Conservation (phyloP, 768 basidiomycete species). For the Mrakia gelida region DNA sequence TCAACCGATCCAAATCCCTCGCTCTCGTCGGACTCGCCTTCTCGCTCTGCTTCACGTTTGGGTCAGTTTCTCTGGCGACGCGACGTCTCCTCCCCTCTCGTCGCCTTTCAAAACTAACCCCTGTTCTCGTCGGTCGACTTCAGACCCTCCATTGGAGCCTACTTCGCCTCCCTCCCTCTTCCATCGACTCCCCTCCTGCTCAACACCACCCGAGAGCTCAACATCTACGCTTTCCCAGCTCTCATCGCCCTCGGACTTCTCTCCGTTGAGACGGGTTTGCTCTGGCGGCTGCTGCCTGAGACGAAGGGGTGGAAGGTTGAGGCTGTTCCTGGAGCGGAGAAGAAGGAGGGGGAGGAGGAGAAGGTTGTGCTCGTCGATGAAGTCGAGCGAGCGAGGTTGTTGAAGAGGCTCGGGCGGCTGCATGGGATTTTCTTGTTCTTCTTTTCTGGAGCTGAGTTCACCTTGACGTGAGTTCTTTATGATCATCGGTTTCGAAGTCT, state of each 20-base stretch:
- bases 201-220: conserved; percentile 54
- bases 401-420: conserved; percentile 59
- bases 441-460: conserved; percentile 89
- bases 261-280: conserved; percentile 70
- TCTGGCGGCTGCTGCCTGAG: conserved; percentile 73
- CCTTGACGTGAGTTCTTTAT: conserved; percentile 67
- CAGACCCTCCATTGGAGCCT: conserved; percentile 90
- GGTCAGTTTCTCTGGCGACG: conserved; percentile 34
- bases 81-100: neutral
- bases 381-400: conserved; percentile 51
- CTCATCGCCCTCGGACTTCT: conserved; percentile 73
- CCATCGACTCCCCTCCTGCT: conserved; percentile 39
- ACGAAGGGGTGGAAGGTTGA: conserved; percentile 56
- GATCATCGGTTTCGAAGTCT: no score
- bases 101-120: conserved; percentile 55
- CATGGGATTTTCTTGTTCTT: conserved; percentile 83
- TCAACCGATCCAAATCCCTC: conserved; percentile 75
- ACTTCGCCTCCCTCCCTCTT: conserved; percentile 78
- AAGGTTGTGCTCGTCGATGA: conserved; percentile 12
- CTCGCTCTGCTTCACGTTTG: conserved; percentile 72
- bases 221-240: conserved; percentile 89
- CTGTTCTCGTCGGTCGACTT: no score
- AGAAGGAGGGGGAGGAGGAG: conserved; percentile 33
- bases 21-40: conserved; percentile 95
- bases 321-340: conserved; percentile 31